Evolutionary conservation across 2,329 filamentous ascomycete species (phyloP).

Genomic region (Aspergillus thermomutatus): DNA sequence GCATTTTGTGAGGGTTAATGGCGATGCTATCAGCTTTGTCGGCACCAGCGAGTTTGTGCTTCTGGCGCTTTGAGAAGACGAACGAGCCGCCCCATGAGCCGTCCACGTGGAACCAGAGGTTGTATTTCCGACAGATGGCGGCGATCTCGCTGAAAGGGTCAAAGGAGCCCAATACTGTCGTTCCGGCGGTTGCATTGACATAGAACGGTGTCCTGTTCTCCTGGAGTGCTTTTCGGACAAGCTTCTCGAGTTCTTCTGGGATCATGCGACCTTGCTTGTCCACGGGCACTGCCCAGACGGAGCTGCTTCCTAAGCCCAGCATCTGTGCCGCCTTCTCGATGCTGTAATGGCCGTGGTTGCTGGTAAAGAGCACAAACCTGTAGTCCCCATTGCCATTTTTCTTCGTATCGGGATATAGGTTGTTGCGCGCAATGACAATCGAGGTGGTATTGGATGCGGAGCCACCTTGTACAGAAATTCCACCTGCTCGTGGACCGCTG

Average conservation of each 20-base stretch:
- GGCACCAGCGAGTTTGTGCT: slow-evolving; percentile 63
- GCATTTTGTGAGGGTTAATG: slow-evolving; percentile 96
- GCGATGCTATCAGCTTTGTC: slow-evolving; percentile 77
- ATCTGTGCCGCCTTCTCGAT: slow-evolving; percentile 93
- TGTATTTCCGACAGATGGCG: slow-evolving; percentile 65
- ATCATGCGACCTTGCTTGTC: slow-evolving; percentile 71
- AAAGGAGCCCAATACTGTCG: slow-evolving; percentile 86
- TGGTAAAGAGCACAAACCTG: slow-evolving; percentile 82
- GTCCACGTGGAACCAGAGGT: slow-evolving; percentile 90
- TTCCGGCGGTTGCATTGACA: slow-evolving; percentile 92
- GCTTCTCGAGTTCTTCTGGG: slow-evolving; percentile 59
- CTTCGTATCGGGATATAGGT: slow-evolving; percentile 76
- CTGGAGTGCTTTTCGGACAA: slow-evolving; percentile 59
- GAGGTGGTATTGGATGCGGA: slow-evolving; percentile 81
- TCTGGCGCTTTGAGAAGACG: slow-evolving; percentile 67
- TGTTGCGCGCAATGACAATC: slow-evolving; percentile 84
- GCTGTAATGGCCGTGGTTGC: slow-evolving; percentile 86
- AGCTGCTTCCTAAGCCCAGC: slow-evolving; percentile 73
- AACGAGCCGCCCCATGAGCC: slow-evolving; percentile 86
- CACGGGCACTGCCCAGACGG: slow-evolving; percentile 71
- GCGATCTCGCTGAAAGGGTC: slow-evolving; percentile 73
- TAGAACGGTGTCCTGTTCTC: slow-evolving; percentile 82
- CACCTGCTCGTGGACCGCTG: slow-evolving; percentile 63
- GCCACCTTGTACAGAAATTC: slow-evolving; percentile 75
- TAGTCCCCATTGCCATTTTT: slow-evolving; percentile 60